Evolutionary conservation across 352 stramenopile genomes (phyloP), one percentile per base, ranked within the genome.

Genomic region (Nothophytophthora sp.): DNA sequence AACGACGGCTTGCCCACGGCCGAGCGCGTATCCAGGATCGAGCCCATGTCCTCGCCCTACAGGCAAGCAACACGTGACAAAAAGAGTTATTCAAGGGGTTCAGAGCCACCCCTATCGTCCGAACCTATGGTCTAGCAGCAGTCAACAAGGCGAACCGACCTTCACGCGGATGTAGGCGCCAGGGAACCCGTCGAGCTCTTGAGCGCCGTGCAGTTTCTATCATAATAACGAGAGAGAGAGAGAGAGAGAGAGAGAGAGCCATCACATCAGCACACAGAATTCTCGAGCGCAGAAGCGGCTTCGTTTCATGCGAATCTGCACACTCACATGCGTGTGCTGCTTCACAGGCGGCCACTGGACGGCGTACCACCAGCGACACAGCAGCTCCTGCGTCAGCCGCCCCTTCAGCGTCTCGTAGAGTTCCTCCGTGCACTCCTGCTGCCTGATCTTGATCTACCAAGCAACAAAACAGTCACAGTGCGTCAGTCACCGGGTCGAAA

Each of bases 321-420:
- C 6, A 53, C 54, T 19, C 46, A 80, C 69, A 30, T 47, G 18
- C 18, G 53, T 46, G 24, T 67, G 67, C 36, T 65, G 56, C 39
- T 88, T 68, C 11, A 54, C 53, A 0, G 76, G 69, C 10, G 84
- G 84, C 84, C 84, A 95, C 48, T 91, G 68, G 22, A 95, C 63
- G 8, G 81, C 84, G 39, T 95, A 95, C 84, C 84, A 95, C 84
- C 84, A 95, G 18, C 84, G 78, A 62, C 84, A 95, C 35, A 95
- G 54, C 39, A 95, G 55, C 54, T 92, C 76, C 53, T 95, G 84
- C 11, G 71, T 79, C 10, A 95, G 40, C 36, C 65, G 67, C 0
- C 84, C 84, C 61, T 95, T 95, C 15, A 91, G 64, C 40, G 84
- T 79, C 39, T 86, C 57, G 44, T 95, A 95, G 18, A 95, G 63